Evolutionary conservation across 257 asterid genomes (phyloP), one percentile per base, ranked within the genome.

Genomic region (Fraxinus americana): DNA sequence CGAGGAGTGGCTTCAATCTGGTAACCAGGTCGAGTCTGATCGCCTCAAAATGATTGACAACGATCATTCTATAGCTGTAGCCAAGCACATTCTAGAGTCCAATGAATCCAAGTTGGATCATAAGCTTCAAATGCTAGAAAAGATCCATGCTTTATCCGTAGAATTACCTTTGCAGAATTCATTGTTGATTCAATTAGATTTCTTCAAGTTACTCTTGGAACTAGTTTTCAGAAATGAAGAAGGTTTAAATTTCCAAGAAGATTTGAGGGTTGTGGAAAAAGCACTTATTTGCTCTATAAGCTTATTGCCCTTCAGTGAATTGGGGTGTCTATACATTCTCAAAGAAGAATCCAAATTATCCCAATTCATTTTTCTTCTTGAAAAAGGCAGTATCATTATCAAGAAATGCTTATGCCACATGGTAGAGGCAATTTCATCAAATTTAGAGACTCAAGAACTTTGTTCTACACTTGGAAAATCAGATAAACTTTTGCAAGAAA

Each of bases 321-420:
- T 85, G 50, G 70, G 67, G 34, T 34, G 77, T 34, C 74, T 90
- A 27, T 83, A 80, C 39, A 67, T 83, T 57, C 29, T 90, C 50
- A 66, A 82, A 71, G 81, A 86, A 19, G 89, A 82, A 29, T 13
- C 82, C 0, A 71, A 72, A 12, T 74, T 52, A 6, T 72, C 59
- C 52, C 75, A 21, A 41, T 83, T 90, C 14, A 1, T 82, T 8
- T 17, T 34, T 32, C 52, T 90, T 5, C 75, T 90, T 14, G 82
- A 82, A 68, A 17, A 73, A 14, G 91, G 94, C 23, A 86, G 29
- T 48, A 3, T 43, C 7, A 39, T 5, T 7, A 71, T 86, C 78
- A 88, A 88, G 88, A 88, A 82, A 73, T 74, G 71, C 70, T 78
- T 88, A 38, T 86, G 94, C 69, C 79, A 80, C 21, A 0, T 85